Conservation (phyloP, 2,329 filamentous ascomycete genomes). For the Penicillium sp. region DNA sequence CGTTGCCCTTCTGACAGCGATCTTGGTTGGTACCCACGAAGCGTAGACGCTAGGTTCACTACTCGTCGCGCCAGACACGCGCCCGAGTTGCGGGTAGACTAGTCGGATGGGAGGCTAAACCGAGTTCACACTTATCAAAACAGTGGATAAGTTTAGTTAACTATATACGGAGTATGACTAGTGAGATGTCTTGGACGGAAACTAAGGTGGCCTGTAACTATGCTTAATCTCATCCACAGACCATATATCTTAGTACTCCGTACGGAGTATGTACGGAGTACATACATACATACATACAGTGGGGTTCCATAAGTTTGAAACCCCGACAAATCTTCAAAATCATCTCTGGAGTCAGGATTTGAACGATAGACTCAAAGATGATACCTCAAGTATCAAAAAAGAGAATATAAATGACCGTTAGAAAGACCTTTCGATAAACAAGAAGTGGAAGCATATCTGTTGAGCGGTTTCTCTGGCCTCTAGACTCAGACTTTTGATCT, state of each 20-base stretch:
- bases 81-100: constrained; percentile 46
- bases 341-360: too few relatives aligned
- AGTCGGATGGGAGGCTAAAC: constrained; percentile 31
- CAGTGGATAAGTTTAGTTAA: background rate
- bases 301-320: too few relatives aligned
- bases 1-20: constrained; percentile 34
- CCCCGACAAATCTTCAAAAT: too few relatives aligned
- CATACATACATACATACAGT: background rate
- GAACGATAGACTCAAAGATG: too few relatives aligned
- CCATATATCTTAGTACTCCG: too few relatives aligned
- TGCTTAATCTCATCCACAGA: constrained; percentile 5
- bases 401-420: too few relatives aligned
- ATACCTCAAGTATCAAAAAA: too few relatives aligned
- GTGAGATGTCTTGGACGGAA: constrained; percentile 12
- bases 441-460: too few relatives aligned
- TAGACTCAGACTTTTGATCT: too few relatives aligned
- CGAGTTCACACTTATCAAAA: constrained; percentile 7
- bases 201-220: constrained; percentile 12
- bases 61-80: constrained; percentile 29
- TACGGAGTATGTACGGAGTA: too few relatives aligned
- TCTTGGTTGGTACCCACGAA: constrained; percentile 42
- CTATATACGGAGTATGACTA: constrained; percentile 5
- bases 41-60: constrained; percentile 44
- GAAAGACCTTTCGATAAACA: too few relatives aligned
- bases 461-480: too few relatives aligned